Percentiles rank a stretch among this genome's conserved stretches.
These are phyloP conservation scores for Balansia obtecta DNA, from an alignment of 2,329 filamentous ascomycete genomes.

Conservation along the genomic window DNA sequence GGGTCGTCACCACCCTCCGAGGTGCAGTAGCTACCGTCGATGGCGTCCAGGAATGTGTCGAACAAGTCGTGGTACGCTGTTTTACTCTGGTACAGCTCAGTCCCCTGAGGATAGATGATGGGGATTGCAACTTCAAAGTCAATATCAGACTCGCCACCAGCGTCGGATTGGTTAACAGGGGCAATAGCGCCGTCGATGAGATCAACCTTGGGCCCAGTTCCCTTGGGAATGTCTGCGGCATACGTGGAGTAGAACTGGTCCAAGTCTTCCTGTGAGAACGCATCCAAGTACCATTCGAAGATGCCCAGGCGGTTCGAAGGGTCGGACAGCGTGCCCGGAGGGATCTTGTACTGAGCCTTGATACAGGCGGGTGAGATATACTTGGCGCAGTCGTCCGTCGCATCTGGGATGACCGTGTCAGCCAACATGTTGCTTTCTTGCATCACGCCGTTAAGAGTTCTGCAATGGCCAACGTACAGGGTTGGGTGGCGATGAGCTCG, in stretches of 20 bases:
- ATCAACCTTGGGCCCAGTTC: conserved; percentile 28
- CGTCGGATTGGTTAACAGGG: conserved; percentile 20
- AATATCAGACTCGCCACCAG: conserved; percentile 35
- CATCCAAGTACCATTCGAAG: conserved; percentile 37
- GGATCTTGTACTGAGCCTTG: conserved; percentile 32
- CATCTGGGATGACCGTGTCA: background rate
- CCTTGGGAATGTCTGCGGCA: conserved; percentile 25
- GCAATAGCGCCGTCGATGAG: conserved; percentile 33
- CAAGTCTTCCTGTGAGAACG: conserved; percentile 36
- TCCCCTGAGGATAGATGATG: conserved; percentile 37
- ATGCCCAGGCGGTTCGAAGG: conserved; percentile 36
- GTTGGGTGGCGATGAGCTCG: background rate
- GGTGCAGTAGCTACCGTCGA: conserved; percentile 41
- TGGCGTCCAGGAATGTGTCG: conserved; percentile 32
- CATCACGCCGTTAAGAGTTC: too few species aligned
- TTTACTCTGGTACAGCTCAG: conserved; percentile 32
- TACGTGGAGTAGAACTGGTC: conserved; percentile 34
- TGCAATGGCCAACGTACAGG: background rate
- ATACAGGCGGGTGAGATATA: conserved; percentile 47
- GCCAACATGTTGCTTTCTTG: background rate
- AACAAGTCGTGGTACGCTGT: conserved; percentile 26
- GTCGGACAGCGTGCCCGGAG: conserved; percentile 23
- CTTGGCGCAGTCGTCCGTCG: conserved; percentile 28
- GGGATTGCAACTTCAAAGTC: conserved; percentile 41
- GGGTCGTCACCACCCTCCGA: conserved; percentile 32